Percentiles rank a stretch among this genome's conserved stretches.
Conservation (phyloP, 352 stramenopile genomes). For the Phytopythium delawarense region DNA sequence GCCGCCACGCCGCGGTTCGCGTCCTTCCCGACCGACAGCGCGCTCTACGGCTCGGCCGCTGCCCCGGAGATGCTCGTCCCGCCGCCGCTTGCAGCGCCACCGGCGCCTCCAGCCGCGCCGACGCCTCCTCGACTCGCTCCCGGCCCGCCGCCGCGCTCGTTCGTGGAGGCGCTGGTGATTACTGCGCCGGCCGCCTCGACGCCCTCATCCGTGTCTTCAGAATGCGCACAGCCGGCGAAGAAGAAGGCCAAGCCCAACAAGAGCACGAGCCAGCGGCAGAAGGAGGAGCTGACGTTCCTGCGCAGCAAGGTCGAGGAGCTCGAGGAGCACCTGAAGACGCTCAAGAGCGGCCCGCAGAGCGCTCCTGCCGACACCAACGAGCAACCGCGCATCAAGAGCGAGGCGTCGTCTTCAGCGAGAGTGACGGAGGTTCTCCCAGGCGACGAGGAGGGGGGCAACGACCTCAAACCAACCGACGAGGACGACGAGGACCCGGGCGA, state of each 20-base stretch:
- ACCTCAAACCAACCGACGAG: neutral
- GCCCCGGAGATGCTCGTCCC: neutral
- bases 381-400: neutral
- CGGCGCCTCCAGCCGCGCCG: neutral
- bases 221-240: constrained; percentile 6
- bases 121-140: neutral
- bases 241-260: constrained; percentile 34
- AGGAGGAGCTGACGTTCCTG: constrained; percentile 32
- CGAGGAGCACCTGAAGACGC: constrained; percentile 13
- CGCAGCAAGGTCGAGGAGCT: constrained; percentile 19
- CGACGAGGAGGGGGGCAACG: neutral
- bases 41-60: neutral
- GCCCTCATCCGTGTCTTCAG: neutral
- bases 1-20: neutral
- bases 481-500: constrained; percentile 3
- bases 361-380: neutral
- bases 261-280: constrained; percentile 33
- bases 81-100: neutral
- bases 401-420: neutral
- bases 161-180: neutral
- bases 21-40: neutral
- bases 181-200: neutral
- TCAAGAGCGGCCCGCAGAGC: constrained; percentile 8
- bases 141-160: neutral
- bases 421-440: neutral